Evolutionary conservation across 2,329 filamentous ascomycete species (phyloP).

Genomic region (Fusarium sp.): DNA sequence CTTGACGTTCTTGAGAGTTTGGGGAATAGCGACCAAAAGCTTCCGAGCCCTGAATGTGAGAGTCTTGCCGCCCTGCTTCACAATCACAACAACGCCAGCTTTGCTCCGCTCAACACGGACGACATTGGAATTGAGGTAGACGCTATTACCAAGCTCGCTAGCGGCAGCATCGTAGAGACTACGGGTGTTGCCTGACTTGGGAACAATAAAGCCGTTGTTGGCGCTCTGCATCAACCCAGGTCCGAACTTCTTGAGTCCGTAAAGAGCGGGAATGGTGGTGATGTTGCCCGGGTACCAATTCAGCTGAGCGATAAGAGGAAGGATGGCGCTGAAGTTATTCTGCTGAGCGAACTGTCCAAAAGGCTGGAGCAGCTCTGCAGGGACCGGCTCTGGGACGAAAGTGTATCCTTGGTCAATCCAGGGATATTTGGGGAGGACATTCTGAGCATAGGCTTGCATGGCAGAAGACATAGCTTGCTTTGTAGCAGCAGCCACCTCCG

Average conservation of each 20-base stretch:
- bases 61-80: conserved; percentile 11
- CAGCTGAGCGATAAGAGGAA: conserved; percentile 28
- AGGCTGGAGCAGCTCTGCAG: conserved; percentile 33
- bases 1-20: conserved; percentile 25
- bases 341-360: conserved; percentile 37
- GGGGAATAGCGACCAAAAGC: conserved; percentile 38
- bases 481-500: background rate
- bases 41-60: conserved; percentile 27
- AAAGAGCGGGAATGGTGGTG: conserved; percentile 29
- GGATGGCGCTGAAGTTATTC: conserved; percentile 31
- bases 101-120: conserved; percentile 4
- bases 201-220: conserved; percentile 13
- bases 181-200: conserved; percentile 24
- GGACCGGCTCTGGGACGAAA: conserved; percentile 28
- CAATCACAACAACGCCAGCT: conserved; percentile 4
- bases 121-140: conserved; percentile 27
- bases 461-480: conserved; percentile 19
- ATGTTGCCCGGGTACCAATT: conserved; percentile 41
- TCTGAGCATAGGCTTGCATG: conserved; percentile 15
- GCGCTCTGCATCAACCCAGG: conserved; percentile 29
- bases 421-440: conserved; percentile 33
- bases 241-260: conserved; percentile 41
- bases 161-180: conserved; percentile 32
- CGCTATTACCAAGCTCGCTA: background rate
- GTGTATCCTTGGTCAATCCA: conserved; percentile 43